Conservation (phyloP, 768 basidiomycete species). For the Tylopilus plumbeoviolaceoides region DNA sequence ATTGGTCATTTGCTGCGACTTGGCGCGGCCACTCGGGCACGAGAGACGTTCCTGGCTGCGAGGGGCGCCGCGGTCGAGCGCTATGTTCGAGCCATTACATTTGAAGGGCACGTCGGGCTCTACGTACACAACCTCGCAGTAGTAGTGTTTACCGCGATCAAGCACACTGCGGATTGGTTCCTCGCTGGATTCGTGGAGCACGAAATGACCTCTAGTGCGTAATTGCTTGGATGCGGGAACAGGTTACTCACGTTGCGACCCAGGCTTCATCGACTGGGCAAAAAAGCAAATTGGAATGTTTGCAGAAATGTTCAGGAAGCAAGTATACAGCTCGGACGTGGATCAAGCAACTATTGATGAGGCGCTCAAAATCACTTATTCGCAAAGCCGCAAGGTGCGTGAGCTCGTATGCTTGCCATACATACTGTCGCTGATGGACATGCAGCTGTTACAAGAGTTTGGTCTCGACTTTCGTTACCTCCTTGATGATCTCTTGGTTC, state of each 20-base stretch:
- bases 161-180: conserved; percentile 98
- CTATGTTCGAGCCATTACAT: conserved; percentile 81
- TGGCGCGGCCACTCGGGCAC: conserved; percentile 71
- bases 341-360: conserved; percentile 71
- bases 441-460: conserved; percentile 82
- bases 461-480: conserved; percentile 93
- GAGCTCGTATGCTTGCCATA: neutral
- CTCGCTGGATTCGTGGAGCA: conserved; percentile 94
- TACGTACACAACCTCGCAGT: conserved; percentile 87
- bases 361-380: conserved; percentile 68
- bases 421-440: neutral
- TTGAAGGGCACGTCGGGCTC: conserved; percentile 81
- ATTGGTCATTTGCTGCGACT: conserved; percentile 72
- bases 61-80: conserved; percentile 69
- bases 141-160: conserved; percentile 90
- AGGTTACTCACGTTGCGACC: neutral
- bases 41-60: conserved; percentile 77
- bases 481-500: conserved; percentile 67
- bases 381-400: conserved; percentile 80
- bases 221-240: neutral
- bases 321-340: conserved; percentile 84
- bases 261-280: conserved; percentile 95
- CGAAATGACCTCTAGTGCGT: conserved; percentile 85
- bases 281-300: conserved; percentile 80
- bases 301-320: conserved; percentile 81